Evolutionary conservation across 1,284 basidiomycete species (phyloP), one percentile per base, ranked within the genome.

Genomic region (Somion occarium): DNA sequence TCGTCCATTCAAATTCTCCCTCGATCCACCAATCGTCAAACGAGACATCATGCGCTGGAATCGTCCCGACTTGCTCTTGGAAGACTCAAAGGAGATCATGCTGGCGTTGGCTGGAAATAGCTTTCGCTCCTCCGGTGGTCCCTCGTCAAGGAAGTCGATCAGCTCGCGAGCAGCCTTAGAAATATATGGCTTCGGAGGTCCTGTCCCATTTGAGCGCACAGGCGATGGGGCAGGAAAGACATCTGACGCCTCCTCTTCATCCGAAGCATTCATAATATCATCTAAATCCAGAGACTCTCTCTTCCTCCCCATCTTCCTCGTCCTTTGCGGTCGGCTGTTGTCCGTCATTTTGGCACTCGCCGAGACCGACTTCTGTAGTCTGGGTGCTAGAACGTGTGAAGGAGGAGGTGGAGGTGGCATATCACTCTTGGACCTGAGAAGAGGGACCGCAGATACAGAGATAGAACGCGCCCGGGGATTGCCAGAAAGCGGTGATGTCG

Each of bases 21-120:
- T 76, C 24, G 70, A 73, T 46, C 72, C 72, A 4, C 80, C 74
- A 50, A 88, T 69, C 45, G 78, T 81, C 44, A 91, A 70, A 57
- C 80, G 82, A 22, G 87, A 89, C 59, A 91, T 86, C 83, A 91
- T 91, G 54, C 82, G 79, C 62, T 88, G 83, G 53, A 90, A 67
- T 30, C 86, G 76, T 46, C 61, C 59, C 3, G 69, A 63, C 59
- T 83, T 84, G 34, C 72, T 65, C 39, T 66, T 69, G n/a, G 61
- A 59, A 23, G 68, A 65, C 49, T 62, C 61, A 44, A 73, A 59
- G 26, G 72, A 72, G 51, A 68, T 61, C 2, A 68, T 59, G 53
- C 65, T 73, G 43, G 64, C 59, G 50, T 65, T 64, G 38, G 59
- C 66, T 58, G 52, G 51, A 52, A 61, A 51, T 63, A 62, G 45